These are phyloP conservation scores for Boletus tomentosulus DNA, from an alignment of 768 basidiomycete genomes.

Conservation along the genomic window DNA sequence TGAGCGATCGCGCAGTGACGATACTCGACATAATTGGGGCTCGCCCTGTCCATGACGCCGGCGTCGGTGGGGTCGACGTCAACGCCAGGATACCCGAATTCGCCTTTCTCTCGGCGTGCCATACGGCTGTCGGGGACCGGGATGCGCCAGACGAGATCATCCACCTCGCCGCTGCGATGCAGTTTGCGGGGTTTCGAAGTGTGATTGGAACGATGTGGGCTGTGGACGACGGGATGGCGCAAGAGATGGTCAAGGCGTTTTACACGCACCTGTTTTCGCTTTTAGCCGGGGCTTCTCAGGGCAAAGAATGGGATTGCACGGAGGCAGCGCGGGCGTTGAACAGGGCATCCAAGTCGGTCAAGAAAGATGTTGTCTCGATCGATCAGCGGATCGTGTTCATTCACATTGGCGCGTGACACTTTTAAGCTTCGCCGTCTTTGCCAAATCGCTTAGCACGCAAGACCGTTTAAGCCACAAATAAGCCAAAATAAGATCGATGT, in stretches of 20 bases:
- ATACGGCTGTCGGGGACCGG: slow-evolving; percentile 24
- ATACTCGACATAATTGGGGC: slow-evolving; percentile 23
- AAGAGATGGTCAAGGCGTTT: slow-evolving; percentile 19
- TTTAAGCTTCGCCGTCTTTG: no score
- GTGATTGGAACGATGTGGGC: slow-evolving; percentile 36
- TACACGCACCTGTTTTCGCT: slow-evolving; percentile 15
- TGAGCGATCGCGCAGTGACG: slow-evolving; percentile 19
- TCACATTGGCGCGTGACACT: slow-evolving; percentile 18
- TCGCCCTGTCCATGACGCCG: neutral
- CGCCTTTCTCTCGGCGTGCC: slow-evolving; percentile 35
- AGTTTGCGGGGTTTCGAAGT: slow-evolving; percentile 32
- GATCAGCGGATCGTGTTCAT: slow-evolving; percentile 28
- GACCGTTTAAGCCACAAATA: no score
- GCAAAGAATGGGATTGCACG: slow-evolving; percentile 7
- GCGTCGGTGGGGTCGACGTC: neutral
- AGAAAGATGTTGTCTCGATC: slow-evolving; percentile 17
- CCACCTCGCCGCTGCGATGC: slow-evolving; percentile 34
- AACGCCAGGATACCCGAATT: slow-evolving; percentile 13
- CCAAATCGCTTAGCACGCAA: no score
- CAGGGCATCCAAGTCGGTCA: slow-evolving; percentile 18
- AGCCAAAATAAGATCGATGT: no score
- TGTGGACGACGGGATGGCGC: slow-evolving; percentile 24
- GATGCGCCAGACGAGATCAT: slow-evolving; percentile 30
- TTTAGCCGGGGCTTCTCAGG: neutral
- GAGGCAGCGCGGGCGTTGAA: slow-evolving; percentile 19